Base-by-base conservation (phyloP, 108 stramenopile genomes). In the Fistulifera solaris region DNA sequence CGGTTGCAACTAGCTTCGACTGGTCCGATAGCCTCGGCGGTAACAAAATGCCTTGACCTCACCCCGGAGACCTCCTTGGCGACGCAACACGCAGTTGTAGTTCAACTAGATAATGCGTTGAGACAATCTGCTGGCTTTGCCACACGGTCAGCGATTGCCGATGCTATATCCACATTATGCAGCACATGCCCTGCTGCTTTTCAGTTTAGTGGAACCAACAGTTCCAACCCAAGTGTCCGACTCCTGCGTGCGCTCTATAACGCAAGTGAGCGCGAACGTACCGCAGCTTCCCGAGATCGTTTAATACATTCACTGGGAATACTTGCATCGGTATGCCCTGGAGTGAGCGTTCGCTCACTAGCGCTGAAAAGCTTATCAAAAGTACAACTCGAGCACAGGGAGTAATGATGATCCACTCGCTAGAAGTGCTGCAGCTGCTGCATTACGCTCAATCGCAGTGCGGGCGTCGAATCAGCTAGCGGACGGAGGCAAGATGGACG, bases 191-290 rank as follows among this genome's bases (percentile, higher is more conserved):
- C 89, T 13, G 47, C 59, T 15, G 85, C 85, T 12, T 90, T 90
- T 54, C 54, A 53, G 41, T 81, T 81, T 58, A 61, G 58, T 59
- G 78, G 81, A 7, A 17, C 54, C 2, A 65, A 76, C 38, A 71
- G 55, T 59, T 53, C 70, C 15, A 83, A 82, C 55, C 82, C 89
- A 12, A 71, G 72, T 0, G 86, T 87, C 11, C 70, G 86, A 51
- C 63, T 93, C 28, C 67, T 93, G 15, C 77, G 87, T 40, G 84
- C 79, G n/a, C 58, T 93, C 26, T 93, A 83, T 58, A 81, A 68
- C 59, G 84, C 84, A 1, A 69, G 67, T 13, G 86, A 88, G 48
- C 65, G 78, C 12, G 90, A 93, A 56, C 67, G 82, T 24, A 86
- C 84, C 10, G 49, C 61, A 12, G 78, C 59, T 14, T 79, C 85